phyloP scores from a whole-genome alignment of 495 filamentous ascomycete genomes.

The Penicillium manginii region DNA sequence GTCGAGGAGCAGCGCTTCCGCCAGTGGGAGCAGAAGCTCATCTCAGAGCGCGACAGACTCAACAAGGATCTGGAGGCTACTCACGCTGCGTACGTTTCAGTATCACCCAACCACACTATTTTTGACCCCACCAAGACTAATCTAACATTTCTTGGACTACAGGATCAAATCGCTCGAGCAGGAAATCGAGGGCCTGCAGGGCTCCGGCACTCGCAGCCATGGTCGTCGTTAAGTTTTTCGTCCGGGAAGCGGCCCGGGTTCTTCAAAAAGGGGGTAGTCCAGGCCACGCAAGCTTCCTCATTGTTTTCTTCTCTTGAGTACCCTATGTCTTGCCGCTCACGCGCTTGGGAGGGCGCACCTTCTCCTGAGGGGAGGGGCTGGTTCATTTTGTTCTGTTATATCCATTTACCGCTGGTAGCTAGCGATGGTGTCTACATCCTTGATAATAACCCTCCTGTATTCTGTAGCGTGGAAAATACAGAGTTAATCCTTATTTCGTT shows the following conservation, averaged over 20 bases:
- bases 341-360: slow-evolving; percentile 36
- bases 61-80: slow-evolving; percentile 99
- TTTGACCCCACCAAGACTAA: slow-evolving; percentile 28
- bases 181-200: slow-evolving; percentile 93
- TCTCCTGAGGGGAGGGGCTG: slow-evolving; percentile 29
- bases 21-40: slow-evolving; percentile 99
- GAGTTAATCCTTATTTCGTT: slow-evolving; percentile 25
- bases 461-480: slow-evolving; percentile 44
- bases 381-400: slow-evolving; percentile 41
- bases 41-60: slow-evolving; percentile 93
- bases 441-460: slow-evolving; percentile 54
- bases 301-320: slow-evolving; percentile 46
- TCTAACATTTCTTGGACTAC: slow-evolving; percentile 31
- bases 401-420: slow-evolving; percentile 51
- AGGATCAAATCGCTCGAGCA: slow-evolving; percentile 93
- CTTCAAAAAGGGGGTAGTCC: slow-evolving; percentile 40
- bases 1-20: slow-evolving; percentile 98
- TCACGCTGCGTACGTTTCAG: slow-evolving; percentile 75
- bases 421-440: slow-evolving; percentile 54
- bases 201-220: slow-evolving; percentile 88
- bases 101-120: neutral
- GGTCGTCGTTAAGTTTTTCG: slow-evolving; percentile 77
- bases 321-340: slow-evolving; percentile 38
- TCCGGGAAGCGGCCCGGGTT: slow-evolving; percentile 26
- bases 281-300: slow-evolving; percentile 35